These are phyloP conservation scores for Clavaria fumosa DNA, from an alignment of 768 basidiomycete species.

Conservation along the genomic window DNA sequence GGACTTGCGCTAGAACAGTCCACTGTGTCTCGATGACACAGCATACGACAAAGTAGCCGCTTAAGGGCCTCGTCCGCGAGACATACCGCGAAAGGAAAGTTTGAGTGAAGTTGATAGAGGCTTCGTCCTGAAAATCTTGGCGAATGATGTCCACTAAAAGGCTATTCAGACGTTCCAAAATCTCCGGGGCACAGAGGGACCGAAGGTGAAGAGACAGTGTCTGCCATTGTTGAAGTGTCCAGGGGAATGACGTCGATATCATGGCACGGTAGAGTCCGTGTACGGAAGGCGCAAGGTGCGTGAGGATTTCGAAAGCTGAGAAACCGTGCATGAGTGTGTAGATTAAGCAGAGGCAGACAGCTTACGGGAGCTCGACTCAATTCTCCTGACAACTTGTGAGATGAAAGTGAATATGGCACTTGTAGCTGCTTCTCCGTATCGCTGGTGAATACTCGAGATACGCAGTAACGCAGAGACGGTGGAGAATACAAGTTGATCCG, in stretches of 20 bases:
- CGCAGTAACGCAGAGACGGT: constrained; percentile 64
- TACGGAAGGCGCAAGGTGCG: constrained; percentile 63
- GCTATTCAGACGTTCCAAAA: constrained; percentile 60
- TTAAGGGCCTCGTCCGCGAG: constrained; percentile 59
- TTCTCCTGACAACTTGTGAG: constrained; percentile 35
- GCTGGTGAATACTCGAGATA: constrained; percentile 37
- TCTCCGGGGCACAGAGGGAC: constrained; percentile 44
- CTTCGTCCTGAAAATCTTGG: constrained; percentile 33
- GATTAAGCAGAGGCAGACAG: constrained; percentile 3
- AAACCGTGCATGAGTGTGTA: not conserved
- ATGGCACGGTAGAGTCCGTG: constrained; percentile 83
- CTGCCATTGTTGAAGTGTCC: constrained; percentile 55
- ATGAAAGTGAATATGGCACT: constrained; percentile 50
- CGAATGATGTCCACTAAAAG: constrained; percentile 50
- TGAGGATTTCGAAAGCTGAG: constrained; percentile 54
- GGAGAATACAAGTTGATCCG: constrained; percentile 71
- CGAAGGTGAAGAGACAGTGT: constrained; percentile 36
- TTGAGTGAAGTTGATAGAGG: constrained; percentile 41
- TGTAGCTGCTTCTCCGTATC: constrained; percentile 35
- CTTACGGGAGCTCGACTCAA: constrained; percentile 41
- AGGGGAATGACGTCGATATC: constrained; percentile 60
- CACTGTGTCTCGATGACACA: constrained; percentile 76
- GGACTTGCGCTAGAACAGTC: constrained; percentile 67
- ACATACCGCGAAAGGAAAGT: constrained; percentile 66
- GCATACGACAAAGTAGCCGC: constrained; percentile 81